phyloP scores from a whole-genome alignment of 768 basidiomycete species.

The Pisolithus tinctorius region DNA sequence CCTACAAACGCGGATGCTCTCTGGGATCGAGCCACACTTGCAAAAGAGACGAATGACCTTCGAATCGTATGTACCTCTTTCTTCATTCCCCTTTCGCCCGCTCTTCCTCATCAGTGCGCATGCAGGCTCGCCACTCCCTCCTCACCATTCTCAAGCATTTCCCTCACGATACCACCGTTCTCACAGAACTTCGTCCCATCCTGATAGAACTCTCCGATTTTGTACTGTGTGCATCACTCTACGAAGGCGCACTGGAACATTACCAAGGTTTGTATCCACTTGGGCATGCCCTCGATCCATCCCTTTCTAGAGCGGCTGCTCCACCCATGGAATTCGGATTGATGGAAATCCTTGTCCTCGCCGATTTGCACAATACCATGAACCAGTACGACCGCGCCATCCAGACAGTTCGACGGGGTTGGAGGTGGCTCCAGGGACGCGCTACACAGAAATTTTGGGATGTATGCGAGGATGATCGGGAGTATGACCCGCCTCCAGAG shows the following conservation, averaged over 20 bases:
- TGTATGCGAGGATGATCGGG: slow-evolving; percentile 76
- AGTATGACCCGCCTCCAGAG: slow-evolving; percentile 66
- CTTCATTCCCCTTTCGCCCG: not conserved
- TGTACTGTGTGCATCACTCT: slow-evolving; percentile 54
- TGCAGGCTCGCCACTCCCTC: slow-evolving; percentile 23
- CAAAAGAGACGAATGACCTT: slow-evolving; percentile 67
- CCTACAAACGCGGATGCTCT: slow-evolving; percentile 78
- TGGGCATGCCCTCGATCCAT: slow-evolving; percentile 35
- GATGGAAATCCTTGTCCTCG: slow-evolving; percentile 73
- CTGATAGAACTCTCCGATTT: slow-evolving; percentile 67
- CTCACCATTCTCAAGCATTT: slow-evolving; percentile 55
- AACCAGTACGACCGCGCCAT: slow-evolving; percentile 65
- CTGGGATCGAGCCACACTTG: slow-evolving; percentile 83
- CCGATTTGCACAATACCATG: slow-evolving; percentile 74
- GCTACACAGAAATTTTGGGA: slow-evolving; percentile 74
- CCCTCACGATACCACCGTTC: slow-evolving; percentile 73
- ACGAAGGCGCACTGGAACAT: slow-evolving; percentile 68
- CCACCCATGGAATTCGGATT: slow-evolving; percentile 16
- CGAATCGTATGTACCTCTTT: slow-evolving; percentile 43
- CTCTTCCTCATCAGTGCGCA: not conserved
- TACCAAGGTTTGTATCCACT: slow-evolving; percentile 38
- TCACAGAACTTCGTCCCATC: slow-evolving; percentile 72
- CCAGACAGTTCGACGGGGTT: slow-evolving; percentile 64
- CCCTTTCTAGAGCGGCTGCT: slow-evolving; percentile 5
- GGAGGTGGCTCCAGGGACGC: slow-evolving; percentile 89